Evolutionary conservation across 257 asterid species (phyloP), one percentile per base, ranked within the genome.

Genomic region (Petunia secreta): DNA sequence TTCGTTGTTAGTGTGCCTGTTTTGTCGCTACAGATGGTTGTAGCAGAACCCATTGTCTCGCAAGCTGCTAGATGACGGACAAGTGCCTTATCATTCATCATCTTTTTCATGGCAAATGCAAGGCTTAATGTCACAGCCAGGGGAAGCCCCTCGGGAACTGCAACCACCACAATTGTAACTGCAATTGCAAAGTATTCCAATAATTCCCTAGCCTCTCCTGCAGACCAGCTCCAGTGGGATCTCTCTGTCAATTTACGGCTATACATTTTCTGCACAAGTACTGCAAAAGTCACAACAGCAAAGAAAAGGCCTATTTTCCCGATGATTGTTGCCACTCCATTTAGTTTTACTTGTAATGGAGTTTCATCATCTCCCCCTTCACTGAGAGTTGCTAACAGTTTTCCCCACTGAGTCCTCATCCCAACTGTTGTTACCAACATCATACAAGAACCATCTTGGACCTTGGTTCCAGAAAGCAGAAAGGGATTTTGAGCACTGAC

Each of bases 11-110:
- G 75, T 1, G 99, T 95, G 54, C 99, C 99, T 0, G 99, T 95
- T 84, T 95, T 95, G 82, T 95, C 98, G 74, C 96, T 95, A 43
- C 98, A 95, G 8, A 95, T 93, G 40, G 93, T 91, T 0, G 98
- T 95, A 38, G 98, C 94, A 1, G 97, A 95, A 8, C 99, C 99
- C 99, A 95, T 95, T 4, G 99, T 95, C 85, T 95, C 99, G 79
- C 99, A 93, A 8, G 99, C 99, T 1, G 99, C 97, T 74, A 95
- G 85, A 79, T 93, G 91, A 2, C 99, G 91, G 10, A 95, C 97
- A 8, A 95, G 95, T 0, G 99, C 99, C 83, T 93, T 95, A 57
- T 95, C 99, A 3, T 95, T 95, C 98, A 93, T 95, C 97, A 95
- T 92, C 84, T 93, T 91, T 77, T 95, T 92, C 99, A 95, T 95